Percentiles rank a stretch among this genome's conserved stretches.
Evolutionary conservation across 495 filamentous ascomycete genomes (phyloP).

Genomic region (Neurospora sp.): DNA sequence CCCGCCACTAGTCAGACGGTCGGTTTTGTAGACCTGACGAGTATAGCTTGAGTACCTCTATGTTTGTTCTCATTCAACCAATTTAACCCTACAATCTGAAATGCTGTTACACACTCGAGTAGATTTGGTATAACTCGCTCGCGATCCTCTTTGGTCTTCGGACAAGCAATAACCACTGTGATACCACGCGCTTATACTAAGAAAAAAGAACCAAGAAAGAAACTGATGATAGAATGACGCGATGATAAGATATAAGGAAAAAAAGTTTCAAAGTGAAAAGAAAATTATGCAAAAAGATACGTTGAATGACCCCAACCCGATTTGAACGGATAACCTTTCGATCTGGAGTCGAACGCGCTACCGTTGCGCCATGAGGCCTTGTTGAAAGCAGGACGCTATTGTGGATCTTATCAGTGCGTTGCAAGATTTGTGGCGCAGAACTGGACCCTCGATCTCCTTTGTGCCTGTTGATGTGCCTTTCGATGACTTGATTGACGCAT

Average conservation of each 20-base stretch:
- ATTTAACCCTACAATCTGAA: neutral
- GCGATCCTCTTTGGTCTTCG: neutral
- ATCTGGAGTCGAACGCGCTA: slow-evolving; percentile 38
- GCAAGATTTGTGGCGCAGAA: neutral
- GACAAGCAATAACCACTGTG: neutral
- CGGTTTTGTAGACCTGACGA: no score
- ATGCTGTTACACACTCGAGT: neutral
- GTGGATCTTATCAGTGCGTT: neutral
- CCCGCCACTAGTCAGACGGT: no score
- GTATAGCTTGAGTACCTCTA: neutral
- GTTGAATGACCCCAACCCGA: neutral
- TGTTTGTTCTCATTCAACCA: neutral
- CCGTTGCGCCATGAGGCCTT: slow-evolving; percentile 25
- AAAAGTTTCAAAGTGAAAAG: neutral
- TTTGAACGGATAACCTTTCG: slow-evolving; percentile 33
- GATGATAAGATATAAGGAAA: neutral
- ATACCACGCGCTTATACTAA: neutral
- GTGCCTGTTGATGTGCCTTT: neutral
- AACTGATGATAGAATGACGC: neutral
- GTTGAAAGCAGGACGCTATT: neutral
- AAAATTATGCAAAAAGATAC: neutral
- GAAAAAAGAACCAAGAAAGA: neutral
- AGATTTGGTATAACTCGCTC: neutral
- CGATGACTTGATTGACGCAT: neutral
- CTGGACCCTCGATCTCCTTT: neutral